Percentiles rank a stretch among this genome's conserved stretches.
Evolutionary conservation across 257 asterid genomes (phyloP).

Genomic region (Lavandula angustifolia): DNA sequence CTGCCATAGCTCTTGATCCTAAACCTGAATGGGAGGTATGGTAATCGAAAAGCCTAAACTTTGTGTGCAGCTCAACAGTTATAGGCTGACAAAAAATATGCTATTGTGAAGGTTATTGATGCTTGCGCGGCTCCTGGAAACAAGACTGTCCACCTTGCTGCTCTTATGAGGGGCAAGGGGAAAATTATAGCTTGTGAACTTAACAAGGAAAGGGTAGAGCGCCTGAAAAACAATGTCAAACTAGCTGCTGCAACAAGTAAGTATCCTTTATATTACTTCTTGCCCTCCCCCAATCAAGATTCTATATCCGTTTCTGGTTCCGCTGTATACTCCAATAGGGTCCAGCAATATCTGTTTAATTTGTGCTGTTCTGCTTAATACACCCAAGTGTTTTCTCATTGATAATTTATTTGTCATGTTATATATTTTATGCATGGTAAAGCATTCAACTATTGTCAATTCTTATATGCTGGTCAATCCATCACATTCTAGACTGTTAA

Average conservation of each 20-base stretch:
- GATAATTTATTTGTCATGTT: neutral
- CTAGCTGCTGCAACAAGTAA: conserved; percentile 84
- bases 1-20: conserved; percentile 79
- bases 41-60: neutral
- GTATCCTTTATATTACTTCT: conserved; percentile 60
- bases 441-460: neutral
- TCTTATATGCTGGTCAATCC: conserved; percentile 1
- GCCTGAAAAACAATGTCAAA: conserved; percentile 56
- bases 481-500: conserved; percentile 11
- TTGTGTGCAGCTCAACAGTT: conserved; percentile 5
- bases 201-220: conserved; percentile 67
- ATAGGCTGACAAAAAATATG: conserved; percentile 28
- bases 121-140: conserved; percentile 98
- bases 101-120: conserved; percentile 76
- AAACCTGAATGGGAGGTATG: conserved; percentile 86
- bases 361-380: no score
- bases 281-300: neutral
- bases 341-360: neutral
- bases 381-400: neutral
- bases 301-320: neutral
- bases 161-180: conserved; percentile 85
- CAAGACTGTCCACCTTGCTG: conserved; percentile 92
- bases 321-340: neutral
- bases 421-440: neutral
- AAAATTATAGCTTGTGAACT: conserved; percentile 88